Evolutionary conservation across 2,329 filamentous ascomycete genomes (phyloP).

Genomic region (Fusarium protoensiforme): DNA sequence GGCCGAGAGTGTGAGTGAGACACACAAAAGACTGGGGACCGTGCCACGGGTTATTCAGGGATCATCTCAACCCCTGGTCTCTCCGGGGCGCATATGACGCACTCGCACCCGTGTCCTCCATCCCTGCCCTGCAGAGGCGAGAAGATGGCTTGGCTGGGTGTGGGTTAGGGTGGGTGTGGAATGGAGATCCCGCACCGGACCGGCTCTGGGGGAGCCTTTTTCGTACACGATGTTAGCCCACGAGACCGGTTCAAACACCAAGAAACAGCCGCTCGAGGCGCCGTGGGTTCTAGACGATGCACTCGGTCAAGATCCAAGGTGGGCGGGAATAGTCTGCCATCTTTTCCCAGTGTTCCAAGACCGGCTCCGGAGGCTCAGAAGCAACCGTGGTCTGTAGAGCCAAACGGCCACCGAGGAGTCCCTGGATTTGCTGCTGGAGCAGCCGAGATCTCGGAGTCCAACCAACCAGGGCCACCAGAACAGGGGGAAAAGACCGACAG

Average conservation of each 20-base stretch:
- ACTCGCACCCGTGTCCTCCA: slow-evolving; percentile 39
- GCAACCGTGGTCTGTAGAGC: background rate
- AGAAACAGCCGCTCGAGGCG: slow-evolving; percentile 35
- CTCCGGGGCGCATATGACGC: slow-evolving; percentile 44
- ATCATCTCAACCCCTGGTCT: slow-evolving; percentile 31
- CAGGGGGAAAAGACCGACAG: slow-evolving; percentile 30
- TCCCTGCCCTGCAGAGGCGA: slow-evolving; percentile 38
- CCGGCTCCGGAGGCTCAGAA: background rate
- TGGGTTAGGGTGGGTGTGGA: slow-evolving; percentile 32
- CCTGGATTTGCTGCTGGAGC: slow-evolving; percentile 30
- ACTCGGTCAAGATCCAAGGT: background rate
- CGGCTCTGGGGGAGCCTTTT: slow-evolving; percentile 29
- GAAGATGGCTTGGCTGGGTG: slow-evolving; percentile 24
- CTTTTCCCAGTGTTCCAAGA: background rate
- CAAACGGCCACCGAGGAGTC: slow-evolving; percentile 11
- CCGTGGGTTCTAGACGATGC: slow-evolving; percentile 6
- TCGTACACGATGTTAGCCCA: slow-evolving; percentile 16
- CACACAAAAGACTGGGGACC: slow-evolving; percentile 30
- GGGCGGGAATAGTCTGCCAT: background rate
- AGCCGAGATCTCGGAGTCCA: slow-evolving; percentile 34
- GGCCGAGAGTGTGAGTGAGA: slow-evolving; percentile 35
- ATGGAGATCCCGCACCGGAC: slow-evolving; percentile 37
- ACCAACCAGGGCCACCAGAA: slow-evolving; percentile 22
- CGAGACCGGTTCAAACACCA: slow-evolving; percentile 22
- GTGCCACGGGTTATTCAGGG: slow-evolving; percentile 35